phyloP scores from a whole-genome alignment of 768 basidiomycete genomes.

The Neoboletus magnificus region DNA sequence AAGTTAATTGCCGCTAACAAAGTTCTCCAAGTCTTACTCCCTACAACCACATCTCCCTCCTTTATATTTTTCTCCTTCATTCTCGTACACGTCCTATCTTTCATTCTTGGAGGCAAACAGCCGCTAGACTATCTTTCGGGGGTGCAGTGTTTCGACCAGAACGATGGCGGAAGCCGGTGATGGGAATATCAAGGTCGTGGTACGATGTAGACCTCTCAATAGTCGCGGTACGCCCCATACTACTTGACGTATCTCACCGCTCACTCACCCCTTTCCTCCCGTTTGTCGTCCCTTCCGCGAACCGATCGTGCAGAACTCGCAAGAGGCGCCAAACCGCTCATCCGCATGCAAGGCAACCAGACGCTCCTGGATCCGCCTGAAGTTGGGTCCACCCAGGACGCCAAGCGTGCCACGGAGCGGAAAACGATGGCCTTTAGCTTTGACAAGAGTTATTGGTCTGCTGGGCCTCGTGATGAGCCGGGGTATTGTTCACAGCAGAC shows the following conservation, averaged over 20 bases:
- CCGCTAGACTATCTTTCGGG: slow-evolving; percentile 9
- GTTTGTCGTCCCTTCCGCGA: not conserved
- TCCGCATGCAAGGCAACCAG: slow-evolving; percentile 93
- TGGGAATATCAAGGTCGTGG: slow-evolving; percentile 89
- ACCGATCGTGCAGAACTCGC: slow-evolving; percentile 64
- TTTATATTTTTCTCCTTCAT: slow-evolving; percentile 2
- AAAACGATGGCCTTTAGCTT: slow-evolving; percentile 91
- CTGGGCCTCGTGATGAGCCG: slow-evolving; percentile 84
- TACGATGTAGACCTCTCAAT: slow-evolving; percentile 96
- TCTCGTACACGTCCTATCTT: slow-evolving; percentile 4
- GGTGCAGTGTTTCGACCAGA: slow-evolving; percentile 15
- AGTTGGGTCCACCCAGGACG: slow-evolving; percentile 57
- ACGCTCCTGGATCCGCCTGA: slow-evolving; percentile 93
- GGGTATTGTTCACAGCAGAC: slow-evolving; percentile 93
- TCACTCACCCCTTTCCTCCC: not conserved
- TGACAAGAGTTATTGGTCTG: slow-evolving; percentile 98
- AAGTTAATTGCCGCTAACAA: slow-evolving; percentile 3
- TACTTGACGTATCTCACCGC: not conserved
- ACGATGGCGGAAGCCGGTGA: slow-evolving; percentile 75
- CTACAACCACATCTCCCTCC: slow-evolving; percentile 6
- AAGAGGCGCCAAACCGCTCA: slow-evolving; percentile 89
- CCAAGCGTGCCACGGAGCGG: slow-evolving; percentile 84
- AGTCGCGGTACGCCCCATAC: slow-evolving; percentile 65
- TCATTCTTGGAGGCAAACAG: slow-evolving; percentile 11
- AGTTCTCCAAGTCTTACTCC: slow-evolving; percentile 1